Evolutionary conservation across 768 basidiomycete genomes (phyloP).

Genomic region (Hortiboletus campestris): DNA sequence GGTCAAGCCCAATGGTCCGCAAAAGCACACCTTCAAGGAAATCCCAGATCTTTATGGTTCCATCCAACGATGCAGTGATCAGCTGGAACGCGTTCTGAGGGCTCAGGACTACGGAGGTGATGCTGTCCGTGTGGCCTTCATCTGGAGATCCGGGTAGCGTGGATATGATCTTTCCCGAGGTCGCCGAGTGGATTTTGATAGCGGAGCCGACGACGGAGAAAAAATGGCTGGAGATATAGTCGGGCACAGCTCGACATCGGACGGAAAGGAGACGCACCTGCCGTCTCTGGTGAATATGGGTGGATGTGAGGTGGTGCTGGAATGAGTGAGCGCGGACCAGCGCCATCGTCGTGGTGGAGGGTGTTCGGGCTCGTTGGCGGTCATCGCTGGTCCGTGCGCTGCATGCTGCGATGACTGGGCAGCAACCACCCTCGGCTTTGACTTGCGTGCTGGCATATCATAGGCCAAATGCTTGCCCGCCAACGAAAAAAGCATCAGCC

Average conservation of each 20-base stretch:
- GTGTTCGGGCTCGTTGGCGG: neutral
- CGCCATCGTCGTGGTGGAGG: constrained; percentile 36
- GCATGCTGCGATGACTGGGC: constrained; percentile 12
- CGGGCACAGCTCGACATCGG: constrained; percentile 10
- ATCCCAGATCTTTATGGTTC: constrained; percentile 90
- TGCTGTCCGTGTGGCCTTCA: constrained; percentile 42
- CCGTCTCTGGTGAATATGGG: constrained; percentile 88
- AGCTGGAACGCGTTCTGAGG: constrained; percentile 89
- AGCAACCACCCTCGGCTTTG: constrained; percentile 44
- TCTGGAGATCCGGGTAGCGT: constrained; percentile 62
- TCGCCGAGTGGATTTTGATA: constrained; percentile 81
- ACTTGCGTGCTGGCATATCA: constrained; percentile 40
- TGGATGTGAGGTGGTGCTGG: constrained; percentile 58
- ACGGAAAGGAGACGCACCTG: constrained; percentile 47
- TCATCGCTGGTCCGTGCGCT: constrained; percentile 18
- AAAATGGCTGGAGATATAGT: constrained; percentile 63
- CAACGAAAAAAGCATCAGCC: constrained; percentile 24
- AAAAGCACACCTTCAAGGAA: constrained; percentile 82
- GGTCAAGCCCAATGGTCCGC: constrained; percentile 65
- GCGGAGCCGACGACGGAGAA: constrained; percentile 80
- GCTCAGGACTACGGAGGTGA: constrained; percentile 75
- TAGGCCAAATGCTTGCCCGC: constrained; percentile 6
- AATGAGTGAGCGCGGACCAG: constrained; percentile 73
- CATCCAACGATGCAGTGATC: constrained; percentile 81
- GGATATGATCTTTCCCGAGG: constrained; percentile 77